Conservation (phyloP, 805 yeast genomes). For the Kuraishia ogatae region DNA sequence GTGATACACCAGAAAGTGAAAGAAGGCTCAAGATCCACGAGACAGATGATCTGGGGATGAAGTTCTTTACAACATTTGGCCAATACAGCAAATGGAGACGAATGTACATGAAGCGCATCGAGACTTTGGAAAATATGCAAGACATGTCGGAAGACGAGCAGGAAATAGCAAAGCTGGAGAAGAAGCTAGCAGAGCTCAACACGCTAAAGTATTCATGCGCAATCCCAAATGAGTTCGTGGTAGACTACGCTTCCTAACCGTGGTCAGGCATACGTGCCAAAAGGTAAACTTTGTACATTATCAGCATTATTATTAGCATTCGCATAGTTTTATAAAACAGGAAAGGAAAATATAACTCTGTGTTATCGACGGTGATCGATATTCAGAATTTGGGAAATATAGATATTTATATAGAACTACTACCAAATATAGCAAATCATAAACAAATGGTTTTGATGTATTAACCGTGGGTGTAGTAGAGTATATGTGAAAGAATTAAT, state of each 20-base stretch:
- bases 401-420: no score
- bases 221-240: constrained; percentile 3
- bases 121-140: constrained; percentile 11
- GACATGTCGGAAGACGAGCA: constrained; percentile 9
- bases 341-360: background rate
- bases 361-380: background rate
- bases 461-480: background rate
- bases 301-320: background rate
- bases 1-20: background rate
- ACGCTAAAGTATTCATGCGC: constrained; percentile 6
- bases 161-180: constrained; percentile 10
- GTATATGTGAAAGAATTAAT: no score
- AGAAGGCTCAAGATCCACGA: constrained; percentile 2
- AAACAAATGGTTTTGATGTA: background rate
- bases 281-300: background rate
- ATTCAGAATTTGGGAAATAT: background rate
- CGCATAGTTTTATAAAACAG: background rate
- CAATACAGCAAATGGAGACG: constrained; percentile 17
- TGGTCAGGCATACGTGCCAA: background rate
- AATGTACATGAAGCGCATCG: constrained; percentile 5
- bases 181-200: constrained; percentile 9
- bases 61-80: constrained; percentile 14
- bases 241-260: background rate
- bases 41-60: constrained; percentile 14
- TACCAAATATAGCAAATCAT: background rate